These are phyloP conservation scores for Pseudogymnoascus sp. DNA, from an alignment of 2,329 filamentous ascomycete genomes.

Conservation along the genomic window DNA sequence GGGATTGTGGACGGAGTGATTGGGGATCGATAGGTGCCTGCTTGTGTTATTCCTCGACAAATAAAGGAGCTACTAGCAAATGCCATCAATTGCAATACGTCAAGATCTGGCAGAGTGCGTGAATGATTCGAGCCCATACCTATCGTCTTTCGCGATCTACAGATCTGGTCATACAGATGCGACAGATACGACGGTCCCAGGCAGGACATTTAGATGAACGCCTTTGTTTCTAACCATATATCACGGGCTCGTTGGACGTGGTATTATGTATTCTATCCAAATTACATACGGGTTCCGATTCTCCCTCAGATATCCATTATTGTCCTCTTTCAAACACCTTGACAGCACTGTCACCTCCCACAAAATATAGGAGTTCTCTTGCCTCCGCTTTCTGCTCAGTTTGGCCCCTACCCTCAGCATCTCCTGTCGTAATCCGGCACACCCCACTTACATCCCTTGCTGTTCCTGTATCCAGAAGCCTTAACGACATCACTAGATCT, in stretches of 20 bases:
- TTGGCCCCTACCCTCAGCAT: slow-evolving; percentile 22
- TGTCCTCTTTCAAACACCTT: slow-evolving; percentile 80
- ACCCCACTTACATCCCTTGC: slow-evolving; percentile 89
- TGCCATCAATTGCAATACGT: slow-evolving; percentile 26
- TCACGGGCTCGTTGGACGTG: neutral
- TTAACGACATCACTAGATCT: slow-evolving; percentile 60
- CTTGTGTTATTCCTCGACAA: slow-evolving; percentile 26
- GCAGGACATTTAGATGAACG: neutral
- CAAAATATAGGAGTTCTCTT: slow-evolving; percentile 73
- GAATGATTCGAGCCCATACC: slow-evolving; percentile 2
- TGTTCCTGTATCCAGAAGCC: slow-evolving; percentile 77
- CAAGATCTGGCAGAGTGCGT: slow-evolving; percentile 1
- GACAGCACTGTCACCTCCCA: slow-evolving; percentile 70
- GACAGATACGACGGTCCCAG: neutral
- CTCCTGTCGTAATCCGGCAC: slow-evolving; percentile 62
- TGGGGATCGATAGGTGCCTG: slow-evolving; percentile 29
- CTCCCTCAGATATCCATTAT: slow-evolving; percentile 27
- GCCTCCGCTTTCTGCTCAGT: slow-evolving; percentile 40
- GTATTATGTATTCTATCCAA: slow-evolving; percentile 9
- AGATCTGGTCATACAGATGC: slow-evolving; percentile 1
- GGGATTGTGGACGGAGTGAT: slow-evolving; percentile 24
- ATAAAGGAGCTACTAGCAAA: slow-evolving; percentile 27
- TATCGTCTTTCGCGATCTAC: neutral
- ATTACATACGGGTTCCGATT: neutral
- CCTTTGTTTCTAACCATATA: neutral